phyloP scores from a whole-genome alignment of 2,329 filamentous ascomycete species.

The Alternaria metachromatica region DNA sequence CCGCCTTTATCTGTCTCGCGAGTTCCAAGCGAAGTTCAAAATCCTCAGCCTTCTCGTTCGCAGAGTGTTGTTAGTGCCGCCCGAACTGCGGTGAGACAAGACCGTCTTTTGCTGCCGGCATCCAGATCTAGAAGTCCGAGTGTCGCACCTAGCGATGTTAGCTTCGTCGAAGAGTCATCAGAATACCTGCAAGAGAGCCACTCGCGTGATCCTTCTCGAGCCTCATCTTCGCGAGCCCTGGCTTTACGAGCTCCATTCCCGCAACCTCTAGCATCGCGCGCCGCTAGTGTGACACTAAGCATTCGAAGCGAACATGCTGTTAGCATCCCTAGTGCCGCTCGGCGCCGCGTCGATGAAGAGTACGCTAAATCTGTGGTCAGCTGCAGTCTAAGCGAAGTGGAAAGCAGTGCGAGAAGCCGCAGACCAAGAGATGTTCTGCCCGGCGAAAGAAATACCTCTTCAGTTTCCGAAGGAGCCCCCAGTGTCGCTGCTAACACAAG shows the following conservation, averaged over 20 bases:
- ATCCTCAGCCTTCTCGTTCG: not conserved
- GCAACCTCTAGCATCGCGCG: not conserved
- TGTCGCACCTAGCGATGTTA: rapidly evolving
- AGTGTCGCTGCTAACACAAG: not conserved
- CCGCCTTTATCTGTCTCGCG: too few species aligned
- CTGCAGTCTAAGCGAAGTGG: rapidly evolving
- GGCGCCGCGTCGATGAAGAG: rapidly evolving
- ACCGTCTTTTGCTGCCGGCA: rapidly evolving
- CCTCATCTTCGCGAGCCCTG: rapidly evolving
- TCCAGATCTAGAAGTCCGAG: not conserved
- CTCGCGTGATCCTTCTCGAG: not conserved
- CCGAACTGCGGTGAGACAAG: rapidly evolving
- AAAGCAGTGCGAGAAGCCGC: not conserved
- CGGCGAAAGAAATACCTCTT: too few species aligned
- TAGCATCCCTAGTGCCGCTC: not conserved
- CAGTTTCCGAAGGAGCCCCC: not conserved
- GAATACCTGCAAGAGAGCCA: not conserved
- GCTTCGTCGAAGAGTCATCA: rapidly evolving
- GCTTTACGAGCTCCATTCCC: not conserved
- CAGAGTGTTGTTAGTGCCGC: not conserved
- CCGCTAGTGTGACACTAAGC: not conserved
- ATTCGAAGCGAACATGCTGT: not conserved
- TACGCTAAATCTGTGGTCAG: rapidly evolving
- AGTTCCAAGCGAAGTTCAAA: too few species aligned
- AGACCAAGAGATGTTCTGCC: not conserved